A percentile compares a stretch with the other conserved stretches of the same genome.
Evolutionary conservation across 495 filamentous ascomycete species (phyloP).

Genomic region (Neurospora africana): DNA sequence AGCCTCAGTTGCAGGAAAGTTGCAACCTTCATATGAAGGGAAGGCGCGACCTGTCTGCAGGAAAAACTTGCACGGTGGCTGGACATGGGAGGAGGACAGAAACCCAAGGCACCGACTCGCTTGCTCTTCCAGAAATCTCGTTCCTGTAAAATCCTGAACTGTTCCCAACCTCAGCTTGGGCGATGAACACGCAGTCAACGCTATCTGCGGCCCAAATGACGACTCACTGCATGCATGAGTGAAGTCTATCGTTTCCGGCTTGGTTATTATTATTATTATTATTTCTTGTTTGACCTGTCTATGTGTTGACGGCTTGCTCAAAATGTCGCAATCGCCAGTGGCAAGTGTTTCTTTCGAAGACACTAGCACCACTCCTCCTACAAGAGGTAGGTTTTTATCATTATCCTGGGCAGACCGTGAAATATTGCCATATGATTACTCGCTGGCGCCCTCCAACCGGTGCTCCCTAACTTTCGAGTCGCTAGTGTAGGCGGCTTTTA

Average conservation of each 20-base stretch:
- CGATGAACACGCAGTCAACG: background rate
- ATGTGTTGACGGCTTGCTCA: background rate
- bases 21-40: background rate
- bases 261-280: background rate
- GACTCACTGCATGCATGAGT: background rate
- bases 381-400: constrained; percentile 2
- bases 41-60: background rate
- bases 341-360: constrained; percentile 9
- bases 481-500: constrained; percentile 6
- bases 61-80: background rate
- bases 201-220: background rate
- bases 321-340: constrained; percentile 1
- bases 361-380: constrained; percentile 3
- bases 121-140: background rate
- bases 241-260: background rate
- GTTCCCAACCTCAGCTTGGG: background rate
- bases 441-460: background rate
- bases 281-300: background rate
- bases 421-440: background rate
- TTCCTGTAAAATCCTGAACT: background rate
- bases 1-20: background rate
- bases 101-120: background rate
- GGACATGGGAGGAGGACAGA: background rate
- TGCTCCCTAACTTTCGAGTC: background rate
- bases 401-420: background rate